These are phyloP conservation scores for Phialocephala subalpina DNA, from an alignment of 2,329 filamentous ascomycete genomes.

Conservation along the genomic window DNA sequence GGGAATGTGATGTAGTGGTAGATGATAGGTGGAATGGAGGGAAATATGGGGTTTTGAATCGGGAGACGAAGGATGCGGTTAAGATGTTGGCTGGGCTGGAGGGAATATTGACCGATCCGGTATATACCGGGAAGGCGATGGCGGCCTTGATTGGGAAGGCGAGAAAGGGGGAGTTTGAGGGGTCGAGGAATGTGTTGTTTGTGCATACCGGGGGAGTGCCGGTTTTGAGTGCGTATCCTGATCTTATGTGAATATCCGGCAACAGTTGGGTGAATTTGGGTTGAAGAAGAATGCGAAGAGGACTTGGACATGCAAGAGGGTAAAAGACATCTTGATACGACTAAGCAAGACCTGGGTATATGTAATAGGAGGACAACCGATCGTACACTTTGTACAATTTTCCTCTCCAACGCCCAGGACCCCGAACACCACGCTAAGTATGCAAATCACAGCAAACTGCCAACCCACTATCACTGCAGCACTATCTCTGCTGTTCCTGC, in stretches of 20 bases:
- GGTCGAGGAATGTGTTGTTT: conserved; percentile 15
- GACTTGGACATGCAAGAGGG: not conserved
- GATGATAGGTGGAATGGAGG: conserved; percentile 13
- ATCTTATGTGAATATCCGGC: not conserved
- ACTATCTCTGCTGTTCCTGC: conserved; percentile 37
- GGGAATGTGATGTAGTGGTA: conserved; percentile 12
- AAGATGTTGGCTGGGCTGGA: not conserved
- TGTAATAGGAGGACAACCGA: not conserved
- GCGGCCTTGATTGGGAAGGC: not conserved
- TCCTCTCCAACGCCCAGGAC: not conserved
- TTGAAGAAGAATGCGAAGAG: not conserved
- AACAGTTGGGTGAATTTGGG: not conserved
- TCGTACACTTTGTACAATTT: not conserved
- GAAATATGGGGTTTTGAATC: conserved; percentile 2
- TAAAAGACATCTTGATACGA: not conserved
- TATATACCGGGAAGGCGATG: not conserved
- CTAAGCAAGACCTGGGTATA: not conserved
- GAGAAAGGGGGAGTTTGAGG: conserved; percentile 9
- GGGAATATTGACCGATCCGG: not conserved
- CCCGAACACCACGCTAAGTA: not conserved
- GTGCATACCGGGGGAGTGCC: conserved; percentile 15
- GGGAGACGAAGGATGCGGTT: not conserved
- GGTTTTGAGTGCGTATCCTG: conserved; percentile 18
- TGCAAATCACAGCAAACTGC: not conserved
- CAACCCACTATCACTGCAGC: not conserved